Conservation (phyloP, 2,329 filamentous ascomycete genomes). For the Stagonosporopsis chrysanthemi region DNA sequence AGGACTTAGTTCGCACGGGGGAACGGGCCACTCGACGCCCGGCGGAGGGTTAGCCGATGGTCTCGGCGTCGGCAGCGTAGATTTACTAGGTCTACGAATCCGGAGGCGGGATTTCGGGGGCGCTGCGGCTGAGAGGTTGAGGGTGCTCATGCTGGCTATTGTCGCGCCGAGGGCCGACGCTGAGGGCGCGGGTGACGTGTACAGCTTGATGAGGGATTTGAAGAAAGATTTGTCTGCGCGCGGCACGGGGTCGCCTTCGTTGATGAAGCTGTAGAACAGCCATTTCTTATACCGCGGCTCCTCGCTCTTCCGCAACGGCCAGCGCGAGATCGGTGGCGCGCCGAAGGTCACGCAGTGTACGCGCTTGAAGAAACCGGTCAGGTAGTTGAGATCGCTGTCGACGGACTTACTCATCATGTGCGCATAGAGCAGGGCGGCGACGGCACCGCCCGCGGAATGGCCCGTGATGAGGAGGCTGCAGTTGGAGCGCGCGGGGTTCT, state of each 20-base stretch:
- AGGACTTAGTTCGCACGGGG: constrained; percentile 71
- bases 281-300: constrained; percentile 63
- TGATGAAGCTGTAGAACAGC: constrained; percentile 80
- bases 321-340: constrained; percentile 77
- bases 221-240: constrained; percentile 81
- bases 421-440: constrained; percentile 78
- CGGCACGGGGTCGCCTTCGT: constrained; percentile 84
- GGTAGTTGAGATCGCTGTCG: constrained; percentile 71
- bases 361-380: constrained; percentile 75
- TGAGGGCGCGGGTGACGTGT: constrained; percentile 66
- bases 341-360: constrained; percentile 88
- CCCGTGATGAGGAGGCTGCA: constrained; percentile 84
- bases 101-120: constrained; percentile 25
- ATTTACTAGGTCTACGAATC: constrained; percentile 30
- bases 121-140: constrained; percentile 28
- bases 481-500: constrained; percentile 69
- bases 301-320: constrained; percentile 69
- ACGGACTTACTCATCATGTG: constrained; percentile 76
- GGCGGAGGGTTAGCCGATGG: constrained; percentile 35
- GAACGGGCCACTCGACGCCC: constrained; percentile 68
- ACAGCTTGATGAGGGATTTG: constrained; percentile 73
- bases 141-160: constrained; percentile 34
- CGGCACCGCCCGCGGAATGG: constrained; percentile 84
- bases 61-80: constrained; percentile 29
- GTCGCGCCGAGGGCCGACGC: constrained; percentile 22